These are phyloP conservation scores for Plasmopara viticola DNA, from an alignment of 352 stramenopile genomes.

Conservation along the genomic window DNA sequence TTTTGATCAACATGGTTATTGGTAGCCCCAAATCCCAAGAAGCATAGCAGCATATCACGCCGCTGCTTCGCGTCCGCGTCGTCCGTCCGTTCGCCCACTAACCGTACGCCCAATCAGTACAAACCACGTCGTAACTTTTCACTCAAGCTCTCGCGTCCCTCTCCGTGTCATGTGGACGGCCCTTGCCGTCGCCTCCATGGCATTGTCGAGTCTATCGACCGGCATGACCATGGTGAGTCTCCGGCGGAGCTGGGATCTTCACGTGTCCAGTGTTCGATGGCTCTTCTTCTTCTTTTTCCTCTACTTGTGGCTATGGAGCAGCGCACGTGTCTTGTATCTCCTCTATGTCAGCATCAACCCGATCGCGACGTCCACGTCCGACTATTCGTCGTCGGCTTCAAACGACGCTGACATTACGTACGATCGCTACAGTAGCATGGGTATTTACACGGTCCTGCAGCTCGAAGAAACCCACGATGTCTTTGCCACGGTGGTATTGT, in stretches of 20 bases:
- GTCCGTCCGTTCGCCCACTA: constrained; percentile 3
- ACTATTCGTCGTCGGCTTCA: constrained; percentile 17
- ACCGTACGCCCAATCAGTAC: not conserved
- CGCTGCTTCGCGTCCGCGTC: constrained; percentile 5
- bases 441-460: constrained; percentile 36
- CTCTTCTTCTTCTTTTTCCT: constrained; percentile 60
- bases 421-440: constrained; percentile 34
- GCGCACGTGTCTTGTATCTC: constrained; percentile 31
- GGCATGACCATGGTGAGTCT: constrained; percentile 39
- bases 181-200: constrained; percentile 27
- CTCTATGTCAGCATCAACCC: constrained; percentile 33
- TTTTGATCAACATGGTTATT: constrained; percentile 1
- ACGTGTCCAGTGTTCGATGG: constrained; percentile 50
- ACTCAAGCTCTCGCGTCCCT: constrained; percentile 12
- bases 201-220: constrained; percentile 31
- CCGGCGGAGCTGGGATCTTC: constrained; percentile 37
- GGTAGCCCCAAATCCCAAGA: constrained; percentile 9
- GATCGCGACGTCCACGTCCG: constrained; percentile 15
- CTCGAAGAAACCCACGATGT: constrained; percentile 26
- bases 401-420: constrained; percentile 23
- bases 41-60: constrained; percentile 10
- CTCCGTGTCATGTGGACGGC: constrained; percentile 22
- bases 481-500: constrained; percentile 28
- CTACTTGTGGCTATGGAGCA: constrained; percentile 38
- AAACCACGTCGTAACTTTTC: constrained; percentile 7